Evolutionary conservation across 805 yeast genomes (phyloP).

Genomic region (Saturnispora halmiae): DNA sequence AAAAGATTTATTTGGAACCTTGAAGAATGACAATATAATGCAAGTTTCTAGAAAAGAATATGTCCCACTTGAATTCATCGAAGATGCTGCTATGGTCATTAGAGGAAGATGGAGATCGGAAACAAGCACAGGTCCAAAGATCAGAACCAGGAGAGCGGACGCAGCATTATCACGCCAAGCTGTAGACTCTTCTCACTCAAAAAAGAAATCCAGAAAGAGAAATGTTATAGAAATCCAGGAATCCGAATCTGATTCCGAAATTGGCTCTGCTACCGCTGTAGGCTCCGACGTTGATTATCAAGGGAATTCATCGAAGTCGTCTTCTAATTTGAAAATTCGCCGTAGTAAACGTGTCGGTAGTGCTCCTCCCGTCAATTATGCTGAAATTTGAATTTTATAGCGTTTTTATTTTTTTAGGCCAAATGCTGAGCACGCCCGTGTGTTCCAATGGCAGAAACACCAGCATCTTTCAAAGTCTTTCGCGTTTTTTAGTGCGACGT

Average conservation of each 20-base stretch:
- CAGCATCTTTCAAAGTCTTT: no score
- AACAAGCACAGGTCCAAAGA: not conserved
- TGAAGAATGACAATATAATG: slow-evolving; percentile 32
- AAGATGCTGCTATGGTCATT: slow-evolving; percentile 6
- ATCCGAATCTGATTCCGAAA: not conserved
- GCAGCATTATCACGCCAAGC: not conserved
- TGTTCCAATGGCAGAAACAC: slow-evolving; percentile 5
- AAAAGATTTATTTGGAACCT: slow-evolving; percentile 55
- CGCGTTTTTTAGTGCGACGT: not conserved
- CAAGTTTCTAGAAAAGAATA: slow-evolving; percentile 54
- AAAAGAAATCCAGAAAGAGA: not conserved
- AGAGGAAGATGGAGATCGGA: slow-evolving; percentile 12
- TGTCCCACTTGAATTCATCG: slow-evolving; percentile 34
- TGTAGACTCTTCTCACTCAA: not conserved
- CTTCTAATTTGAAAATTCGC: not conserved
- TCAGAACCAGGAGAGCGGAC: not conserved
- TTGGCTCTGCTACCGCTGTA: slow-evolving; percentile 6
- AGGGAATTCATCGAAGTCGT: not conserved
- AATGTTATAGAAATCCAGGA: not conserved
- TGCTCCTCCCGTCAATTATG: not conserved
- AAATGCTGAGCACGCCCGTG: slow-evolving; percentile 7
- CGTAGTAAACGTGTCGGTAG: not conserved
- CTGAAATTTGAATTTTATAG: not conserved
- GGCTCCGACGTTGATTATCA: slow-evolving; percentile 5
- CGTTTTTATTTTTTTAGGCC: not conserved